phyloP scores from a whole-genome alignment of 2,329 filamentous ascomycete genomes.

The Tolypocladium endophyticum region DNA sequence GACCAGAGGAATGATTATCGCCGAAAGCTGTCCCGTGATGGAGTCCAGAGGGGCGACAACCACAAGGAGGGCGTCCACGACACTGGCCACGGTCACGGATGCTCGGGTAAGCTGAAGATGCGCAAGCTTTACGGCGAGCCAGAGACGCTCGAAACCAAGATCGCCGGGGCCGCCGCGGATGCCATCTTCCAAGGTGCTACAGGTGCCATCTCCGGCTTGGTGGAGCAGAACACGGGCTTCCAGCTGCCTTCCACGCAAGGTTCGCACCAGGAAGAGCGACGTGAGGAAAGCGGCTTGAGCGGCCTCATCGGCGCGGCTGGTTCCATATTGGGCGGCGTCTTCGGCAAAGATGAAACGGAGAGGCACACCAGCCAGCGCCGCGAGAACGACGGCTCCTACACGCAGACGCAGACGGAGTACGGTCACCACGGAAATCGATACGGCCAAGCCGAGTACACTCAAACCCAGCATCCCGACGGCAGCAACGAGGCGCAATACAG shows the following conservation, averaged over 20 bases:
- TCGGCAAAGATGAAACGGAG: slow-evolving; percentile 44
- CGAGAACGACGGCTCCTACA: slow-evolving; percentile 49
- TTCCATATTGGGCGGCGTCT: slow-evolving; percentile 53
- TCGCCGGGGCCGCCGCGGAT: slow-evolving; percentile 43
- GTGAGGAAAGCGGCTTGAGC: slow-evolving; percentile 55
- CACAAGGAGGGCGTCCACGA: slow-evolving; percentile 81
- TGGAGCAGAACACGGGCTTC: slow-evolving; percentile 35
- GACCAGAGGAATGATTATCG: slow-evolving; percentile 57
- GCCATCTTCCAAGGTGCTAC: slow-evolving; percentile 49
- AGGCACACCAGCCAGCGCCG: slow-evolving; percentile 41
- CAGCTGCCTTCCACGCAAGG: slow-evolving; percentile 22
- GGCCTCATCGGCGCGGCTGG: slow-evolving; percentile 62
- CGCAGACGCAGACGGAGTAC: slow-evolving; percentile 50
- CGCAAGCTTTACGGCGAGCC: slow-evolving; percentile 50
- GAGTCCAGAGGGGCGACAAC: slow-evolving; percentile 68
- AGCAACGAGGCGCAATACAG: slow-evolving; percentile 49
- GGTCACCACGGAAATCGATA: slow-evolving; percentile 47
- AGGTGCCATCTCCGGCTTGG: slow-evolving; percentile 36
- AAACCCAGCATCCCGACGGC: slow-evolving; percentile 48
- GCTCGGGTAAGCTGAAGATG: slow-evolving; percentile 67
- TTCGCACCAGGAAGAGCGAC: slow-evolving; percentile 24
- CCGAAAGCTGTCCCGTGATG: slow-evolving; percentile 63
- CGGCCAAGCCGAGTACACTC: slow-evolving; percentile 48
- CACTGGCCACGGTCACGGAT: slow-evolving; percentile 77
- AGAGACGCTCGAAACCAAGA: slow-evolving; percentile 43